Evolutionary conservation across 306 rosid genomes (phyloP).

Genomic region (Malus domestica): DNA sequence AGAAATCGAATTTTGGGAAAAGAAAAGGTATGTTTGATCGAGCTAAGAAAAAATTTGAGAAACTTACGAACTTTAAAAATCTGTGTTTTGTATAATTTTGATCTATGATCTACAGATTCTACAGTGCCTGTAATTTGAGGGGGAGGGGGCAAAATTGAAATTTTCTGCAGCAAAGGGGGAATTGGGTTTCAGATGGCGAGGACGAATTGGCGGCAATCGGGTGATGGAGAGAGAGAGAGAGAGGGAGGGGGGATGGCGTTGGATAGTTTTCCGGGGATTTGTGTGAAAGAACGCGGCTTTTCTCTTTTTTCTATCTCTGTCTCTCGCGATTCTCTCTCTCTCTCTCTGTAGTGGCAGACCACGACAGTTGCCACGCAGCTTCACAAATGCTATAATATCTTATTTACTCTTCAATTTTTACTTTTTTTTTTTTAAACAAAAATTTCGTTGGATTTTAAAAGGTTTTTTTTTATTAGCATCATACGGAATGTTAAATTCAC

Average conservation of each 20-base stretch:
- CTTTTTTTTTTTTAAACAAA: too few species aligned
- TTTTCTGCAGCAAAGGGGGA: neutral
- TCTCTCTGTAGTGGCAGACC: neutral
- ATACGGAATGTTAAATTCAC: too few species aligned
- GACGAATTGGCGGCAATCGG: slow-evolving; percentile 13
- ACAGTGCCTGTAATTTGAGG: neutral
- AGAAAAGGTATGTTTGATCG: neutral
- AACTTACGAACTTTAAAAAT: neutral
- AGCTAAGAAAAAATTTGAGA: neutral
- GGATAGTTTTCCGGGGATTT: neutral
- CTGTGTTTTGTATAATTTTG: neutral
- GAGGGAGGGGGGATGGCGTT: neutral
- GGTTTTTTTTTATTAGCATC: too few species aligned
- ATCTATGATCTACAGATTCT: neutral
- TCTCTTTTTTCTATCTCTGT: neutral
- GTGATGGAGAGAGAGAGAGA: neutral
- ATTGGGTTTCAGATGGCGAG: neutral
- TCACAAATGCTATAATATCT: neutral
- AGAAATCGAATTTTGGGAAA: neutral
- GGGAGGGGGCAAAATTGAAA: neutral
- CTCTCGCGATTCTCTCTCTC: neutral
- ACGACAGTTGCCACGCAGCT: neutral
- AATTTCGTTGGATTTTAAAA: too few species aligned
- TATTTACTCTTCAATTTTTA: neutral
- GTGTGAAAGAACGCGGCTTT: neutral